A percentile compares a stretch with the other conserved stretches of the same genome.
Evolutionary conservation across 441 rosid species (phyloP).

Genomic region (Adansonia gregorii): DNA sequence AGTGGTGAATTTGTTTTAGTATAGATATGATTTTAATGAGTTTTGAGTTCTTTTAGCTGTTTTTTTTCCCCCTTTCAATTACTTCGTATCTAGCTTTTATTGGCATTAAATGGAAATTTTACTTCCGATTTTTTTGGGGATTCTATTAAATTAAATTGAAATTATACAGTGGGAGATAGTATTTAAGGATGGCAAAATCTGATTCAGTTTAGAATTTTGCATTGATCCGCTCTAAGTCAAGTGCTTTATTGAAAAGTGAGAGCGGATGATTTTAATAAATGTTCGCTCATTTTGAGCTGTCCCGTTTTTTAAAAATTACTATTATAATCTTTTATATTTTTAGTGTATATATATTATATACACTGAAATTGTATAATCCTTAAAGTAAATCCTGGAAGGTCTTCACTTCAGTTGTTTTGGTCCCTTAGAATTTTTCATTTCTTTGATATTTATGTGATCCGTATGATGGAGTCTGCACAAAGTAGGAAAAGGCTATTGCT

Average conservation of each 20-base stretch:
- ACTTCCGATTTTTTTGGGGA: background rate
- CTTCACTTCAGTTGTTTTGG: background rate
- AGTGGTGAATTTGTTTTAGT: background rate
- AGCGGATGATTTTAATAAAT: no score
- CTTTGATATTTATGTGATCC: background rate
- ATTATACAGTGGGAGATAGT: background rate
- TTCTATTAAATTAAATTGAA: no score
- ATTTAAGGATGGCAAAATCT: no score
- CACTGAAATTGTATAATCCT: no score
- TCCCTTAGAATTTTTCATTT: background rate
- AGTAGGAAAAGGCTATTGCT: background rate
- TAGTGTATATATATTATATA: no score
- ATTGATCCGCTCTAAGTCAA: no score
- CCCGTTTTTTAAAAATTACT: no score
- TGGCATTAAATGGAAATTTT: background rate
- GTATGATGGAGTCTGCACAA: background rate
- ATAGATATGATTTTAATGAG: conserved; percentile 20
- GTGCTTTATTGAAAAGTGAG: no score
- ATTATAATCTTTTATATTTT: no score
- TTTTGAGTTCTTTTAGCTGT: conserved; percentile 22
- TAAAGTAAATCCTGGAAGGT: background rate
- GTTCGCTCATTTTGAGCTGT: no score
- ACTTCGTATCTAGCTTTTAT: background rate
- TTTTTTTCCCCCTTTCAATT: background rate
- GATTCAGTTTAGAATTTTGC: no score